Evolutionary conservation across 2,329 filamentous ascomycete species (phyloP), one percentile per base, ranked within the genome.

Genomic region (Escovopsis sp.): DNA sequence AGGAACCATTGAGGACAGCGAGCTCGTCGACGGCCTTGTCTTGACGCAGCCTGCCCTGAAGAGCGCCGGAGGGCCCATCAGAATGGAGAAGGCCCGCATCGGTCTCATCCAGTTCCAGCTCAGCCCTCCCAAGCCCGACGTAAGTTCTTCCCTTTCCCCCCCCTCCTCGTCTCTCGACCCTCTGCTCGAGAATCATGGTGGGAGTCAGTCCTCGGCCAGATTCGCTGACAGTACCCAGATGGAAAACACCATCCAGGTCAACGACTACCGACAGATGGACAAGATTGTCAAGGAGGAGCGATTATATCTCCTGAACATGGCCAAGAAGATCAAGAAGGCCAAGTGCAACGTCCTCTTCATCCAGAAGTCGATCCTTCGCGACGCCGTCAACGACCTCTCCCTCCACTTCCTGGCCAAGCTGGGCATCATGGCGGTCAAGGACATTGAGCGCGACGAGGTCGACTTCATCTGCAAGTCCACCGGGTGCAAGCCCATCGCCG

Each of bases 301-400:
- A 53, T 85, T 91, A 53, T 98, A 98, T 66, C 77, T 98, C 50
- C 76, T 98, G 45, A 96, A 96, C 72, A 85, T 98, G 78, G 88
- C 93, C 60, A 96, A 98, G 77, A 98, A 96, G 75, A 98, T 98
- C 66, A 95, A 96, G 70, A 98, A 96, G 75, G 88, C 91, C 53
- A 98, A 96, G 72, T 98, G 91, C 70, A 98, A 98, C 57, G 91
- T 98, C 36, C 79, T 96, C 37, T 73, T 98, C 52, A 96, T 98
- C 54, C 91, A 98, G 60, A 98, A 98, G 69, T 96, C 89, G 12
- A 98, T 98, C 54, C 78, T 98, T 45, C 81, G 91, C 54, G 91
- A 98, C 57, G 91, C 91, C 33, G 88, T 98, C 62, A 98, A 98
- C 69, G 91, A 98, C 55, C 75, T 98, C 45, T 94, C 86, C 48